Evolutionary conservation across 129 eudicot genomes (phyloP), one percentile per base, ranked within the genome.

Genomic region (Gnaphalium uliginosum): DNA sequence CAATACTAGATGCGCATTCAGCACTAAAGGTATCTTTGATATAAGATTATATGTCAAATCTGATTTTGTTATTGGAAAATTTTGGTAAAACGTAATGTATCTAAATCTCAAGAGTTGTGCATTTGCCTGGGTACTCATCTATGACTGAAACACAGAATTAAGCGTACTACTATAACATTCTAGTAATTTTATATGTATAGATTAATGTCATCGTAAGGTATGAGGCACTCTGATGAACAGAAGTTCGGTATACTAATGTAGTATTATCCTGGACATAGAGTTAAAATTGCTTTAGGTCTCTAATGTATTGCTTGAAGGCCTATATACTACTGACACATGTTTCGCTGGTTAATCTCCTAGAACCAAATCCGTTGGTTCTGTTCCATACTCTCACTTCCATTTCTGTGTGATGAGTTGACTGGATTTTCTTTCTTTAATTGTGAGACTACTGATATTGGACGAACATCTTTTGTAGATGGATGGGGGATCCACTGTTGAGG

Each of bases 21-120:
- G 69, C 70, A 66, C 69, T 80, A 46, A 92, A 84, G 96, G 96
- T 90, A 81, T 78, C 59, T 46, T 46, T 46, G 53, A 46, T 11
- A 46, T 46, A n/a, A 46, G 53, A 46, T 46, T 46, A n/a, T 13
- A 1, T 68, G 29, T 11, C 25, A 14, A 23, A 48, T 15, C 6
- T 21, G 35, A 32, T 39, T 39, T 25, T 53, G 32, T 57, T 50
- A 50, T 79, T 72, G 4, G 33, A 60, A 60, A 19, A 22, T 24
- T 60, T 24, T 46, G 53, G 18, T 46, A 46, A 46, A 46, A 46
- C n/a, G 1, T 46, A 6, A 46, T 2, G n/a, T 46, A 46, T 18
- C 14, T 60, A 60, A 60, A 14, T 5, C 66, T 18, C 62, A 57
- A 21, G 62, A 57, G 62, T 57, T 57, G 4, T 57, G 23, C 1